Conservation (phyloP, 2,329 filamentous ascomycete genomes). For the Beauveria australis region DNA sequence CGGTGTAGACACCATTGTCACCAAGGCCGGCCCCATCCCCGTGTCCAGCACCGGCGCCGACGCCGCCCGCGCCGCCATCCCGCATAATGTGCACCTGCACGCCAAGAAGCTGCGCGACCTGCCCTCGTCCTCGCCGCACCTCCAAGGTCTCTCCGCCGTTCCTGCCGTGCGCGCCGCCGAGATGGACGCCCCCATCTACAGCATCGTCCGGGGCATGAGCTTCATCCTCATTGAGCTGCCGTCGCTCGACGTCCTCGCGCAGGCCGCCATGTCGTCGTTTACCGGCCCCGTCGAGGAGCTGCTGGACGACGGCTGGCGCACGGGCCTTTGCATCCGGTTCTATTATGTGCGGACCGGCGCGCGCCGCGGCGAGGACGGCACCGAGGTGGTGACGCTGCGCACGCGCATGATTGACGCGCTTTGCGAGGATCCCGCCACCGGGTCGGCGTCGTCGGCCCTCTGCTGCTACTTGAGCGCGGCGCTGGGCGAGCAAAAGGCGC, state of each 20-base stretch:
- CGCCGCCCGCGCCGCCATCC: conserved; percentile 54
- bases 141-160: conserved; percentile 21
- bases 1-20: conserved; percentile 35
- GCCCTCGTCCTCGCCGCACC: conserved; percentile 14
- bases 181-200: conserved; percentile 41
- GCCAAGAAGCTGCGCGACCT: conserved; percentile 28
- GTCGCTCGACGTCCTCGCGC: conserved; percentile 48
- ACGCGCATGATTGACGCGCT: conserved; percentile 51
- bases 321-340: conserved; percentile 46
- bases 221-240: conserved; percentile 60
- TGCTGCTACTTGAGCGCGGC: conserved; percentile 43
- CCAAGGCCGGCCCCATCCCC: conserved; percentile 49
- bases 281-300: conserved; percentile 27
- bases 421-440: conserved; percentile 54
- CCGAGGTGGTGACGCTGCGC: conserved; percentile 31
- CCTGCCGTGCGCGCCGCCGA: conserved; percentile 26
- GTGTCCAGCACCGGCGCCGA: conserved; percentile 31
- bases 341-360: conserved; percentile 45
- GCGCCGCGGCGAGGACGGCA: conserved; percentile 18
- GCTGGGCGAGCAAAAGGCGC: conserved; percentile 23
- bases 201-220: conserved; percentile 65
- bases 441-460: conserved; percentile 53
- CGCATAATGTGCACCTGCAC: conserved; percentile 60
- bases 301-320: conserved; percentile 47
- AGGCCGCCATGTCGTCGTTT: conserved; percentile 25